A percentile compares a stretch with the other conserved stretches of the same genome.
Evolutionary conservation across 2,329 filamentous ascomycete species (phyloP).

Genomic region (Fusarium incarnatum): DNA sequence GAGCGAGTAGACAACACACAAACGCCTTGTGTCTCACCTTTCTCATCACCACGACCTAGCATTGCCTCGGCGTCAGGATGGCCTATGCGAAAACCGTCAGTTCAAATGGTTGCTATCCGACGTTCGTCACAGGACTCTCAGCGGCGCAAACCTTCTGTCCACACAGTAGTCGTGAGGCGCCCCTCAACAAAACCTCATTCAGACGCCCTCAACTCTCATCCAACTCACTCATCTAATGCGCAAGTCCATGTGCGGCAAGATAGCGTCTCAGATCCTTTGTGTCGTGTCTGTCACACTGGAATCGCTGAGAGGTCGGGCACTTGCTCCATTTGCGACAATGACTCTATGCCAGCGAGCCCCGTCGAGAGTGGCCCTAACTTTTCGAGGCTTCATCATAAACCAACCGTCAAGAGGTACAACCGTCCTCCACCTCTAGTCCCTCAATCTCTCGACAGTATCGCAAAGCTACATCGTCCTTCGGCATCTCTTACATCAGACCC

Average conservation of each 20-base stretch:
- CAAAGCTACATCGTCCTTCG: conserved; percentile 31
- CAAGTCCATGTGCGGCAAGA: conserved; percentile 42
- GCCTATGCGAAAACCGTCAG: conserved; percentile 29
- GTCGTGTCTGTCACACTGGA: conserved; percentile 38
- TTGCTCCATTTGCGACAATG: conserved; percentile 44
- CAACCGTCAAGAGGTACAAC: conserved; percentile 25
- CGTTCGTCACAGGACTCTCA: conserved; percentile 28
- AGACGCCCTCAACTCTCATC: conserved; percentile 41
- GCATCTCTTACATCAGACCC: conserved; percentile 31
- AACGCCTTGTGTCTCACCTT: conserved; percentile 22
- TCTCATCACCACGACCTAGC: conserved; percentile 25
- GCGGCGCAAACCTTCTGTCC: conserved; percentile 23
- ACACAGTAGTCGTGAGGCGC: conserved; percentile 26
- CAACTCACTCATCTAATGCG: conserved; percentile 9
- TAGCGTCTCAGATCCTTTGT: conserved; percentile 39
- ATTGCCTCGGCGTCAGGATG: conserved; percentile 8
- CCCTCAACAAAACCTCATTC: conserved; percentile 30
- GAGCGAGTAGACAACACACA: conserved; percentile 37
- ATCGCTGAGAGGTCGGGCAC: conserved; percentile 40
- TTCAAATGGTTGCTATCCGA: conserved; percentile 28
- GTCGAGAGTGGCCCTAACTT: conserved; percentile 14
- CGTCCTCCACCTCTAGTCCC: conserved; percentile 36
- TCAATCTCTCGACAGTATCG: conserved; percentile 27
- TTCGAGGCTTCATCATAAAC: conserved; percentile 17
- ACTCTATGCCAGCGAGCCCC: conserved; percentile 20